Base-by-base conservation (phyloP, 1,284 basidiomycete species). In the Malassezia sp. region DNA sequence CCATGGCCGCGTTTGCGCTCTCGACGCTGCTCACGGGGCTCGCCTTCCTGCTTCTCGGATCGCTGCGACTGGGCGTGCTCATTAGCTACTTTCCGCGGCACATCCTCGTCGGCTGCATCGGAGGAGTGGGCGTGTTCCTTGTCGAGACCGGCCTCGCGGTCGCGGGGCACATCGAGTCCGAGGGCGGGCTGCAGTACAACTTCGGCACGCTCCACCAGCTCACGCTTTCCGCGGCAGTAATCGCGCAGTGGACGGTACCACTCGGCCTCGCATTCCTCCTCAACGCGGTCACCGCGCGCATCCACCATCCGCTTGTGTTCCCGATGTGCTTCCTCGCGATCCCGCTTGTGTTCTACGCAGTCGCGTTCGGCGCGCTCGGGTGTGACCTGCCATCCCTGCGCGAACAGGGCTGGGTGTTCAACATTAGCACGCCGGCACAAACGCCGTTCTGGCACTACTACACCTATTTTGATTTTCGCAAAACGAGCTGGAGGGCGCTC, bases 51-150 rank as follows among this genome's bases (percentile, higher is more conserved):
- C 42, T 61, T 18, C 51, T 68, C 14, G 91, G 91, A 14, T 78
- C 78, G 10, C 78, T 93, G 49, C 80, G 80, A 22, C 76, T 96
- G 6, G 91, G 91, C 4, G 77, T 80, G 4, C 72, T 96, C 24
- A 83, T 95, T 45, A 89, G 90, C 0, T 97, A 96, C 73, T 96
- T 97, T 73, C 91, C 91, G 10, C 77, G 91, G 7, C 90, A 95
- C 70, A 95, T 96, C 64, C 48, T 70, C 21, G 65, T 70, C 30
- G 84, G 83, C 1, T 91, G 89, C 64, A 96, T 97, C 34, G 91
- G 91, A 10, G 91, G 91, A 20, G 87, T 97, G 20, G 91, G 91
- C 11, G 80, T 84, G 12, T 97, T 97, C 72, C 75, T 97, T 31
- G 54, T 70, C 48, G 65, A 67, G 46, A 70, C 67, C 0, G 67